These are phyloP conservation scores for Symbiodinium natans DNA, from an alignment of 73 alveolate genomes.

Conservation along the genomic window DNA sequence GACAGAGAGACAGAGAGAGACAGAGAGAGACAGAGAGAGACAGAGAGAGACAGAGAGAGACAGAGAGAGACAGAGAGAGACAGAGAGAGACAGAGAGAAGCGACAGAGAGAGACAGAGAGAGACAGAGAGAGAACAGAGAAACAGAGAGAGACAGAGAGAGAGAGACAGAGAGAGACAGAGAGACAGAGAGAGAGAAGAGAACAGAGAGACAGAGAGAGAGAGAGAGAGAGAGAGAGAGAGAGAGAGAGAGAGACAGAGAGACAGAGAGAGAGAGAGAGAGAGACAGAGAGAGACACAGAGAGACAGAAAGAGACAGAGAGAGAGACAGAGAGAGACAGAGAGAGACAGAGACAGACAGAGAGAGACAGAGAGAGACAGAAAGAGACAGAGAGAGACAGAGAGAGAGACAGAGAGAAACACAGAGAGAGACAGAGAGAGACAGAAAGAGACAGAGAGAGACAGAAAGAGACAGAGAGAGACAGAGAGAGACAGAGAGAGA, in stretches of 20 bases:
- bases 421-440: too few relatives aligned
- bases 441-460: too few relatives aligned
- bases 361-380: not conserved
- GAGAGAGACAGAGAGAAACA: too few relatives aligned
- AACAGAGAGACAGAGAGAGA: not conserved
- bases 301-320: not conserved
- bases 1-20: too few relatives aligned
- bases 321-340: not conserved
- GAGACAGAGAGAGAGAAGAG: not conserved
- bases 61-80: too few relatives aligned
- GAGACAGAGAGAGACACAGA: not conserved
- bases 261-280: not conserved
- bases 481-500: too few relatives aligned
- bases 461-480: too few relatives aligned
- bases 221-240: not conserved
- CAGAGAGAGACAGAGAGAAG: too few relatives aligned
- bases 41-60: too few relatives aligned
- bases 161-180: not conserved
- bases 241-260: not conserved
- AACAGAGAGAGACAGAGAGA: not conserved
- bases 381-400: too few relatives aligned
- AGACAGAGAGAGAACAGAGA: not conserved
- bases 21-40: too few relatives aligned
- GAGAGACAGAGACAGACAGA: not conserved
- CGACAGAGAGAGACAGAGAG: too few relatives aligned